Evolutionary conservation across 2,329 filamentous ascomycete genomes (phyloP).

Genomic region (Sarocladiaceae sp.): DNA sequence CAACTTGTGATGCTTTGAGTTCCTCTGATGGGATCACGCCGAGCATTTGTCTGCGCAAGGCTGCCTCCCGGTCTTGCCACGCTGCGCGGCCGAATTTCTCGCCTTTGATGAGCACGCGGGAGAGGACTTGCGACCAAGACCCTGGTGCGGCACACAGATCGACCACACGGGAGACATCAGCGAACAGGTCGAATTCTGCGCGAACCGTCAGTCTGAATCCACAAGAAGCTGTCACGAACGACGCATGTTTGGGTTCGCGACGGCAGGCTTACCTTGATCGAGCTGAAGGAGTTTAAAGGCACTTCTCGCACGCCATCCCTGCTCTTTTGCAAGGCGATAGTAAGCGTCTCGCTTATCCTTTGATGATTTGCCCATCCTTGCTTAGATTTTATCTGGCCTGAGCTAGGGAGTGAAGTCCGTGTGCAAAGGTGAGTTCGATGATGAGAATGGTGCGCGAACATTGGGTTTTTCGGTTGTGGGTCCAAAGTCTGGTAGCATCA

Average conservation of each 20-base stretch:
- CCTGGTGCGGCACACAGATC: constrained; percentile 94
- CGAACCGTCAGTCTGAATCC: too few relatives aligned
- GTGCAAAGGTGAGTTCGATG: background rate
- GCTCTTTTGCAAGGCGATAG: constrained; percentile 95
- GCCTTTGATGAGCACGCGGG: constrained; percentile 86
- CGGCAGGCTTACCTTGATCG: constrained; percentile 59
- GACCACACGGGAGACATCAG: constrained; percentile 85
- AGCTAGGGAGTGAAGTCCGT: background rate
- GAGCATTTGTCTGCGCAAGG: constrained; percentile 58
- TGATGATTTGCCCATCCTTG: constrained; percentile 96
- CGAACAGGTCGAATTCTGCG: constrained; percentile 93
- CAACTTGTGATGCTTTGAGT: constrained; percentile 13
- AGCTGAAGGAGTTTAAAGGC: constrained; percentile 97
- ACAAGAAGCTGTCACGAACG: too few relatives aligned
- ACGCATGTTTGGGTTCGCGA: background rate
- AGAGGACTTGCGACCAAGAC: constrained; percentile 96
- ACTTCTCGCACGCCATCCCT: constrained; percentile 94
- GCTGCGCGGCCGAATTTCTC: constrained; percentile 83
- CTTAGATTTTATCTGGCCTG: constrained; percentile 12
- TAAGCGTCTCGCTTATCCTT: constrained; percentile 99
- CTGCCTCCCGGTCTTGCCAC: constrained; percentile 80
- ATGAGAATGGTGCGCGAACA: too few relatives aligned
- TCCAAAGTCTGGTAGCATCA: background rate
- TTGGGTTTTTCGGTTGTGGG: constrained; percentile 1
- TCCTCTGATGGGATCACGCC: constrained; percentile 36